phyloP scores from a whole-genome alignment of 2,329 filamentous ascomycete genomes.

The Pseudogymnoascus sp. region DNA sequence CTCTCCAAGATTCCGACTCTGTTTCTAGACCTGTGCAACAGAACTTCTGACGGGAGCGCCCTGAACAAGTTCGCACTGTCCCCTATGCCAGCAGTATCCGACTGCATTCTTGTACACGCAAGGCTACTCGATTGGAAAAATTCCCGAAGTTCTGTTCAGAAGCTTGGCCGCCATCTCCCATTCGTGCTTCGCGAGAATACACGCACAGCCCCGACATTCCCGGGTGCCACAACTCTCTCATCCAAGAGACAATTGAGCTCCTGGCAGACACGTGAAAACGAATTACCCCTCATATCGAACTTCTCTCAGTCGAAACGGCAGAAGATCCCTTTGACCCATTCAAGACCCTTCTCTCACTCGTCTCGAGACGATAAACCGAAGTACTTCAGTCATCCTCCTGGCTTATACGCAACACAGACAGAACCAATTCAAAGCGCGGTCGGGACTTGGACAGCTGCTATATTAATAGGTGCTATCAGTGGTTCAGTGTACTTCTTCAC shows the following conservation, averaged over 20 bases:
- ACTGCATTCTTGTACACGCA: not conserved
- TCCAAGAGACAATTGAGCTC: not conserved
- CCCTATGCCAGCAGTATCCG: not conserved
- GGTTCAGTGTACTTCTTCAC: constrained; percentile 4
- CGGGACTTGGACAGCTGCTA: not conserved
- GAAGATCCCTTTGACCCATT: no score
- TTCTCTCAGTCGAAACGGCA: not conserved
- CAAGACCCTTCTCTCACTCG: not conserved
- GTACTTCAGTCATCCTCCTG: not conserved
- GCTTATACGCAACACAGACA: not conserved
- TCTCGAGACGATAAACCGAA: not conserved
- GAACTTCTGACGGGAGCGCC: constrained; percentile 2
- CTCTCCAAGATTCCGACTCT: not conserved
- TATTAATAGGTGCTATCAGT: not conserved
- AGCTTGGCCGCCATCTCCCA: not conserved
- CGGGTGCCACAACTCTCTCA: not conserved
- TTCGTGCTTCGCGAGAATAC: not conserved
- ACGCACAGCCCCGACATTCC: constrained; percentile 3
- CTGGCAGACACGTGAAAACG: not conserved
- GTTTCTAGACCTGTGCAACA: not conserved
- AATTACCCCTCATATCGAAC: not conserved
- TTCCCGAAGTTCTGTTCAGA: not conserved
- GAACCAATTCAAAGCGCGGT: not conserved
- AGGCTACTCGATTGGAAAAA: not conserved
- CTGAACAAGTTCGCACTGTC: not conserved